Percentiles rank a stretch among this genome's conserved stretches.
Conservation (phyloP, 2,329 filamentous ascomycete genomes). For the Colletotrichum somersetense region DNA sequence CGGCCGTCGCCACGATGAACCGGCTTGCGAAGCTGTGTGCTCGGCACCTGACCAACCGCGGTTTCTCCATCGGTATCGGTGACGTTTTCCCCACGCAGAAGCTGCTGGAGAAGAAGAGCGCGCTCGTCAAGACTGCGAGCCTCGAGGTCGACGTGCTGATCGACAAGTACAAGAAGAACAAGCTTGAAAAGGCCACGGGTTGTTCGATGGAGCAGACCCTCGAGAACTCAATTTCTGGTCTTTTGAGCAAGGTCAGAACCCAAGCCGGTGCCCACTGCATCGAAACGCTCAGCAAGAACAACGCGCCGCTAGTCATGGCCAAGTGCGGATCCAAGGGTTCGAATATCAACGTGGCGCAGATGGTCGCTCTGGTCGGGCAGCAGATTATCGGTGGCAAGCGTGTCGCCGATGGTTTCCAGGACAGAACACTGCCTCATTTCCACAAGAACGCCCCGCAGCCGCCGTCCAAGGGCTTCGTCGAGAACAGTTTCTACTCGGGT, state of each 20-base stretch:
- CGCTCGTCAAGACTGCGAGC: slow-evolving; percentile 83
- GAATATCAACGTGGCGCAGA: slow-evolving; percentile 98
- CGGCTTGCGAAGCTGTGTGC: slow-evolving; percentile 91
- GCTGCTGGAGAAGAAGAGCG: slow-evolving; percentile 79
- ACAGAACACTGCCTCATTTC: slow-evolving; percentile 94
- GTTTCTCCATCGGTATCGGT: slow-evolving; percentile 95
- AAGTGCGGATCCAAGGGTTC: slow-evolving; percentile 97
- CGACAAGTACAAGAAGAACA: slow-evolving; percentile 81
- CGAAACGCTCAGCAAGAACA: slow-evolving; percentile 88
- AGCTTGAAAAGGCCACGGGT: slow-evolving; percentile 86
- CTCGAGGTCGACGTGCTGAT: slow-evolving; percentile 86
- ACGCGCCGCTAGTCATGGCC: slow-evolving; percentile 95
- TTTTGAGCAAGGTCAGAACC: slow-evolving; percentile 91
- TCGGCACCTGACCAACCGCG: slow-evolving; percentile 87
- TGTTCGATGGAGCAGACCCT: slow-evolving; percentile 93
- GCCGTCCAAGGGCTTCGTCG: slow-evolving; percentile 96
- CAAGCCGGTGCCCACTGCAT: slow-evolving; percentile 93
- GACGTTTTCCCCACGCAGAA: slow-evolving; percentile 88
- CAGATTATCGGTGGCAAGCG: slow-evolving; percentile 96
- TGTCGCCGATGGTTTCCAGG: slow-evolving; percentile 96
- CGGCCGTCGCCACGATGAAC: slow-evolving; percentile 93
- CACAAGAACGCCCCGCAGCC: slow-evolving; percentile 92
- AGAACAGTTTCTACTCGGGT: slow-evolving; percentile 96
- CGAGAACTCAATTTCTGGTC: slow-evolving; percentile 90
- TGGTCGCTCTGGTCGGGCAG: slow-evolving; percentile 97